These are phyloP conservation scores for Hypocrella siamensis DNA, from an alignment of 2,329 filamentous ascomycete species.

Conservation along the genomic window DNA sequence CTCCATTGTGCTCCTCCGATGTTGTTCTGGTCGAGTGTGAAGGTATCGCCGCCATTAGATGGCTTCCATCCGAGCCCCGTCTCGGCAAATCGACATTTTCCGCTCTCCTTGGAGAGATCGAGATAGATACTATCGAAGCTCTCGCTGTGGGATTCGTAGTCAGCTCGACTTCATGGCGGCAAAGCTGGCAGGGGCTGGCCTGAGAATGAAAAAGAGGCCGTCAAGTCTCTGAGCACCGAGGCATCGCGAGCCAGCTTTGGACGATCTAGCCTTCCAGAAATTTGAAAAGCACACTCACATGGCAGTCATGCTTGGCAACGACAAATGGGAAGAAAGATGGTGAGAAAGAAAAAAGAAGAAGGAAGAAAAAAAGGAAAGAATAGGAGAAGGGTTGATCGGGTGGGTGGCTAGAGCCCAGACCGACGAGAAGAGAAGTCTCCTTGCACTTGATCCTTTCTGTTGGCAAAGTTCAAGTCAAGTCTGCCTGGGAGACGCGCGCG, in stretches of 20 bases:
- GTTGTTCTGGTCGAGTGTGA: slow-evolving; percentile 78
- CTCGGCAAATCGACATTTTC: slow-evolving; percentile 90
- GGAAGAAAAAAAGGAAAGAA: neutral
- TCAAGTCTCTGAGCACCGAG: too few species aligned
- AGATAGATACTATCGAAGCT: slow-evolving; percentile 96
- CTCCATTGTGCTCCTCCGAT: slow-evolving; percentile 89
- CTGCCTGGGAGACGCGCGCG: too few species aligned
- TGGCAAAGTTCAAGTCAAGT: too few species aligned
- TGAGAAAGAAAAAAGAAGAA: too few species aligned
- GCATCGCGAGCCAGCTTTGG: too few species aligned
- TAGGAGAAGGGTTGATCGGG: neutral
- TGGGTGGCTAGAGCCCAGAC: neutral
- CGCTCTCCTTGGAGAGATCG: slow-evolving; percentile 81
- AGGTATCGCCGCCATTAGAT: slow-evolving; percentile 71
- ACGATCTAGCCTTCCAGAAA: too few species aligned
- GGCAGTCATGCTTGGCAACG: slow-evolving; percentile 19
- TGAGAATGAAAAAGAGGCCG: too few species aligned
- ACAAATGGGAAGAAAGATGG: too few species aligned
- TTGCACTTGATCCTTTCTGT: neutral
- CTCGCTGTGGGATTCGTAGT: slow-evolving; percentile 37
- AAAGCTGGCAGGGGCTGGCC: too few species aligned
- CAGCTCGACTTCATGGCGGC: too few species aligned
- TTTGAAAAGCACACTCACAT: slow-evolving; percentile 14
- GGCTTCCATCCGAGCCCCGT: slow-evolving; percentile 94
- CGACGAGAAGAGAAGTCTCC: neutral